Evolutionary conservation across 306 rosid genomes (phyloP), one percentile per base, ranked within the genome.

Genomic region (Comarum palustre): DNA sequence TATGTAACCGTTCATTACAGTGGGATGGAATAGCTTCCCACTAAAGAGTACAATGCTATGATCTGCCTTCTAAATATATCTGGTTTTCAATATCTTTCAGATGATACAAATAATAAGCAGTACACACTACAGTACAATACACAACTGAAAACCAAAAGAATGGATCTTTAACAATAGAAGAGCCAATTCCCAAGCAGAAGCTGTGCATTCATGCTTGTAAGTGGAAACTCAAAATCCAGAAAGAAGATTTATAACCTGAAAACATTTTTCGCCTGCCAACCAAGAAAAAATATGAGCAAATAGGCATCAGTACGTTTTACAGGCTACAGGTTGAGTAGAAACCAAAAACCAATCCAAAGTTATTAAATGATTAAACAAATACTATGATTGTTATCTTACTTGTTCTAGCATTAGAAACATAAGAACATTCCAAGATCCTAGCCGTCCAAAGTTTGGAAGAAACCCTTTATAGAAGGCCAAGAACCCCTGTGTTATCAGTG

Each of bases 381-480:
- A 54, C 61, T 43, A 79, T 74, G 47, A 58, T 67, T 69, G 3
- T 41, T 73, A 77, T 73, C 96, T 86, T 87, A 95, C 99, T 83
- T 88, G 96, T 85, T 95, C 99, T 68, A 91, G 77, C 57, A 86
- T 79, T 74, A 95, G 88, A 86, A 95, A 95, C 99, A 95, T 91
- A 55, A 91, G 38, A 66, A 75, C 92, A 57, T 90, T 95, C 99
- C 97, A 91, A 48, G 85, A 79, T 80, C 99, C 99, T 47, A 91
- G 81, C 81, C 99, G 93, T 57, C 79, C 81, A 71, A 95, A 90
- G 81, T 91, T 95, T 48, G 96, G 95, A 76, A 88, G 80, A 80
- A 95, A 95, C 73, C 99, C 99, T 83, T 95, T 95, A 68, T 95
- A 95, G 71, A 95, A 95, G 86, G 99, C 99, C 36, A 81, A 72